phyloP scores from a whole-genome alignment of 352 stramenopile species.

The Pythium plurisporium region DNA sequence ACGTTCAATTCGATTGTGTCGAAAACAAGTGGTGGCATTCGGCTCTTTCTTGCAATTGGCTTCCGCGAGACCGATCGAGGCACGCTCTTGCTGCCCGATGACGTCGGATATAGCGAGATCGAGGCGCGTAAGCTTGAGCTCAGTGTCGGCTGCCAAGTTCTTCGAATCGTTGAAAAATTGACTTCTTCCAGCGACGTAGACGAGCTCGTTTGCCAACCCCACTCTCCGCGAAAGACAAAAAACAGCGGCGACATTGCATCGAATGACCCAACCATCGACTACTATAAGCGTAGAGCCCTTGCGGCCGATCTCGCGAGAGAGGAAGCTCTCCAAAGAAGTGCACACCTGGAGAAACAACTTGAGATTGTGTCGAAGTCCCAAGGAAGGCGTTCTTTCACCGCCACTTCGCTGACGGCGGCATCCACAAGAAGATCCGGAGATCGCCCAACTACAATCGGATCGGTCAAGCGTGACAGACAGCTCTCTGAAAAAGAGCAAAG shows the following conservation, averaged over 20 bases:
- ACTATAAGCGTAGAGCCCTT: slow-evolving; percentile 27
- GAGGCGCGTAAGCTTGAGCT: slow-evolving; percentile 44
- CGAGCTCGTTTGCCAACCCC: neutral
- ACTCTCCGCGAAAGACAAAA: neutral
- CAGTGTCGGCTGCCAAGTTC: slow-evolving; percentile 26
- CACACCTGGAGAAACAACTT: slow-evolving; percentile 25
- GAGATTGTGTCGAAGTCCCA: slow-evolving; percentile 16
- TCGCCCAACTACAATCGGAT: neutral
- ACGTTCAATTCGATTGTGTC: slow-evolving; percentile 42
- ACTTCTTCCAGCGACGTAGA: neutral
- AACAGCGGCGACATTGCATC: neutral
- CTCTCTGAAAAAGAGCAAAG: too few species aligned
- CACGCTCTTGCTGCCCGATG: slow-evolving; percentile 31
- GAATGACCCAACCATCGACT: slow-evolving; percentile 16
- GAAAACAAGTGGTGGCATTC: slow-evolving; percentile 30
- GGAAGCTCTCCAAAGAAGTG: slow-evolving; percentile 24
- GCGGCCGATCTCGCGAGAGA: slow-evolving; percentile 24
- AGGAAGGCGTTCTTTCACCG: neutral
- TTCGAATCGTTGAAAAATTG: slow-evolving; percentile 11
- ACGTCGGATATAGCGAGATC: slow-evolving; percentile 23
- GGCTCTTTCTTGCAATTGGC: slow-evolving; percentile 40
- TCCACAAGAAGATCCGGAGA: too few species aligned
- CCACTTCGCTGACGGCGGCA: neutral
- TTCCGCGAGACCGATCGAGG: slow-evolving; percentile 49
- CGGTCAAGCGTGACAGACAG: neutral